Base-by-base conservation (phyloP, 1,284 basidiomycete species). In the Moniliophthora roreri region DNA sequence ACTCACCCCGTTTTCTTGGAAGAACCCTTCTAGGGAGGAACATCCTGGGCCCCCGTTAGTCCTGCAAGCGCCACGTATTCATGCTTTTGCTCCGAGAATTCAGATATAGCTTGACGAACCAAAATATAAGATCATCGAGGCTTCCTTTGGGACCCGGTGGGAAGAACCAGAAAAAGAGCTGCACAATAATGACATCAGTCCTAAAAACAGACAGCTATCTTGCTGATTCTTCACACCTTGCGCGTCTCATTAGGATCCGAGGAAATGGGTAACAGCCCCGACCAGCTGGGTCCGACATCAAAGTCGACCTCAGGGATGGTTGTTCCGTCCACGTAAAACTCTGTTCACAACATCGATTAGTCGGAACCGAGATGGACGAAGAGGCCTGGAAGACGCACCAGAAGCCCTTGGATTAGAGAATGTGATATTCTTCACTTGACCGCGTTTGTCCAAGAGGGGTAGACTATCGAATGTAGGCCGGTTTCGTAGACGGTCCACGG, bases 141-240 rank as follows among this genome's bases (percentile, higher is more conserved):
- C 82, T 87, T 10, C 84, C 85, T 62, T 83, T 71, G 8, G 85
- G 85, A 5, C 85, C 86, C 0, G 89, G 84, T 39, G 90, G 90
- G 72, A 91, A 91, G 69, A 91, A 87, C 91, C 90, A 93, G 70
- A 93, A 93, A 76, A 88, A 93, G 8, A 92, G 75, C 84, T 92
- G 51, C 1, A 35, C n/a, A n/a, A n/a, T n/a, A n/a, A n/a, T n/a
- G 18, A 18, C 32, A 18, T 40, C 41, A 44, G 23, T 45, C 15
- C n/a, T 24, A 10, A 48, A 20, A 53, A 15, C 20, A 10, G 23
- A 20, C 46, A n/a, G 23, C 45, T 36, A 21, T 34, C 49, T 51
- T 16, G 24, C 39, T 52, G 26, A 28, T 32, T 26, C 26, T 42
- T 21, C 65, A 18, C 56, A 85, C 85, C 76, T 91, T 76, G 35